These are phyloP conservation scores for Starmera pachycereana DNA, from an alignment of 805 yeast genomes.

Conservation along the genomic window DNA sequence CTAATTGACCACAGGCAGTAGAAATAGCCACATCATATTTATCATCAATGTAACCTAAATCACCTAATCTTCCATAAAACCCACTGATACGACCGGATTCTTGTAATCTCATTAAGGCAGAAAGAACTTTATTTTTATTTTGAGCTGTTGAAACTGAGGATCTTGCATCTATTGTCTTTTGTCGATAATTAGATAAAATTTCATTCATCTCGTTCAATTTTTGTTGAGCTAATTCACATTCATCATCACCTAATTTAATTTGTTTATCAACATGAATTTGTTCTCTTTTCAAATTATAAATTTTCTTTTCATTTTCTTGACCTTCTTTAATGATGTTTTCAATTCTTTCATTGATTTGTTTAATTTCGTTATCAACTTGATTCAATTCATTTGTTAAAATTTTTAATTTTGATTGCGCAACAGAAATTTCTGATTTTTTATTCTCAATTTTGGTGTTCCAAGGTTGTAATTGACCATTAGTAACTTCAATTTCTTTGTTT, in stretches of 20 bases:
- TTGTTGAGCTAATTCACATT: conserved; percentile 36
- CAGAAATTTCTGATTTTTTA: conserved; percentile 51
- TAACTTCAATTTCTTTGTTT: conserved; percentile 50
- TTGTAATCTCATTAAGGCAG: conserved; percentile 57
- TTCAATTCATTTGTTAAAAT: conserved; percentile 39
- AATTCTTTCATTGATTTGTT: conserved; percentile 32
- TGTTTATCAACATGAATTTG: conserved; percentile 40
- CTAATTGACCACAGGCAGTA: conserved; percentile 86
- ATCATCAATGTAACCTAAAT: conserved; percentile 83
- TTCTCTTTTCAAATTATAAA: conserved; percentile 36
- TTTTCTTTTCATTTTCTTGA: conserved; percentile 36
- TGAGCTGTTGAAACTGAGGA: conserved; percentile 45
- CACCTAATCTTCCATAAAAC: conserved; percentile 85
- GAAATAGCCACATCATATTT: conserved; percentile 88
- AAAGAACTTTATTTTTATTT: conserved; percentile 64
- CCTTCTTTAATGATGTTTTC: conserved; percentile 37
- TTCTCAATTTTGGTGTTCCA: conserved; percentile 63
- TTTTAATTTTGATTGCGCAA: conserved; percentile 57
- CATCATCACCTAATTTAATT: conserved; percentile 46
- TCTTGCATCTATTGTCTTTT: conserved; percentile 56
- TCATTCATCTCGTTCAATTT: conserved; percentile 44
- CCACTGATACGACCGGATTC: conserved; percentile 79
- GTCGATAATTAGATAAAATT: conserved; percentile 44
- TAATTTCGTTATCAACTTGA: conserved; percentile 34
- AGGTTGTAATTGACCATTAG: conserved; percentile 68